Base-by-base conservation (phyloP, 2,329 filamentous ascomycete species). In the Aspergillus pseudoglaucus region DNA sequence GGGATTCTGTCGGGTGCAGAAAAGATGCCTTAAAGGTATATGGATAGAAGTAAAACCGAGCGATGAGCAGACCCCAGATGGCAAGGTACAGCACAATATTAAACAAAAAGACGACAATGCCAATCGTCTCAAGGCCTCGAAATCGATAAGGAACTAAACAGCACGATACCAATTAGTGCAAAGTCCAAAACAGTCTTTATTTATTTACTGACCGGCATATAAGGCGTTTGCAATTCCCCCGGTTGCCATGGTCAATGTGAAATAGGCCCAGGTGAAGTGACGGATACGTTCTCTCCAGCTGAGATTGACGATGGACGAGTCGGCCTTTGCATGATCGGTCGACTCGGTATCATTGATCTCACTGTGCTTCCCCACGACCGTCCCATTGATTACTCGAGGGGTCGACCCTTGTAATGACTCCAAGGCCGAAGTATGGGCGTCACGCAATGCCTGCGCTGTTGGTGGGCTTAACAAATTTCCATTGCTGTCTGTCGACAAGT, bases 211-310 rank as follows among this genome's bases (percentile, higher is more conserved):
- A 85, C 83, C 69, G 44, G 66, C 63, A 58, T 79, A 75, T 20
- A 84, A 57, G 5, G 81, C 79, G 64, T 83, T 83, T 4, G 81
- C 79, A 50, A 82, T 70, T 0, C 79, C 78, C 4, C 78, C 79
- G 0, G 79, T 82, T 1, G 79, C 78, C 79, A 82, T 84, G 1
- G 79, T 82, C 65, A 83, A 71, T 14, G 86, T 88, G 59, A 90
- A 91, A 76, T 83, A 91, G 0, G 86, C 89, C 87, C 87, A 91
- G 1, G 81, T 83, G 53, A 82, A 77, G 66, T 84, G 81, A 44
- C 76, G 68, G 40, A 83, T 75, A n/a, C 81, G 68, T 53, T 80
- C 70, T 52, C 70, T 75, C 69, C 77, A 80, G 40, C 66, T 61
- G 17, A 78, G 61, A 12, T 57, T 51, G 5, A 53, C 49, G 12